Conservation (phyloP, 116 monocot species). For the Zostera marina region DNA sequence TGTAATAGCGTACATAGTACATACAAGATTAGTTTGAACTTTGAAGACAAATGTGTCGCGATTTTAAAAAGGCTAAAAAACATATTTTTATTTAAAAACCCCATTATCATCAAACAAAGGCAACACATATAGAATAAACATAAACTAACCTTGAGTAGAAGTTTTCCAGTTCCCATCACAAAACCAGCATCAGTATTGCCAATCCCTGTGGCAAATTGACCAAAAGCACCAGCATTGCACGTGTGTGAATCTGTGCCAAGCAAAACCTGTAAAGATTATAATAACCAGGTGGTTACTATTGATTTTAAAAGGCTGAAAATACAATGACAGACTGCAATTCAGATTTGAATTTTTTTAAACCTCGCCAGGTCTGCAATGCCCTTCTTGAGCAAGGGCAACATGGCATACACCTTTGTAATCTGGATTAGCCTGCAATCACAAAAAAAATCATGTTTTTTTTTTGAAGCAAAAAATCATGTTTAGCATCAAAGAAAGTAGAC, state of each 20-base stretch:
- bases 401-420: conserved; percentile 99
- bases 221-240: conserved; percentile 99
- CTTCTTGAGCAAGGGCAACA: conserved; percentile 97
- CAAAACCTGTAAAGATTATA: conserved; percentile 12
- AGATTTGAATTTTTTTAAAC: conserved; percentile 15
- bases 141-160: conserved; percentile 71
- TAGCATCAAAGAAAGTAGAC: background rate
- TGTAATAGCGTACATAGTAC: too few relatives aligned
- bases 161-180: conserved; percentile 87
- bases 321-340: background rate
- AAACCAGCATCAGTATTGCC: conserved; percentile 99
- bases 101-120: background rate
- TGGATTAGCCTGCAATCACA: conserved; percentile 33
- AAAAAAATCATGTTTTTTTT: conserved; percentile 5
- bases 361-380: conserved; percentile 98
- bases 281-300: too few relatives aligned
- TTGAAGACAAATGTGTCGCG: too few relatives aligned
- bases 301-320: background rate
- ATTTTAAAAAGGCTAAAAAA: background rate
- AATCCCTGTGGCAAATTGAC: conserved; percentile 98
- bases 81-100: background rate
- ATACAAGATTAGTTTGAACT: too few relatives aligned
- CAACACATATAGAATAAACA: background rate
- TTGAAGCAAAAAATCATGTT: too few relatives aligned
- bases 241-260: conserved; percentile 47